Evolutionary conservation across 352 stramenopile species (phyloP), one percentile per base, ranked within the genome.

Genomic region (Phytopythium mirpurense): DNA sequence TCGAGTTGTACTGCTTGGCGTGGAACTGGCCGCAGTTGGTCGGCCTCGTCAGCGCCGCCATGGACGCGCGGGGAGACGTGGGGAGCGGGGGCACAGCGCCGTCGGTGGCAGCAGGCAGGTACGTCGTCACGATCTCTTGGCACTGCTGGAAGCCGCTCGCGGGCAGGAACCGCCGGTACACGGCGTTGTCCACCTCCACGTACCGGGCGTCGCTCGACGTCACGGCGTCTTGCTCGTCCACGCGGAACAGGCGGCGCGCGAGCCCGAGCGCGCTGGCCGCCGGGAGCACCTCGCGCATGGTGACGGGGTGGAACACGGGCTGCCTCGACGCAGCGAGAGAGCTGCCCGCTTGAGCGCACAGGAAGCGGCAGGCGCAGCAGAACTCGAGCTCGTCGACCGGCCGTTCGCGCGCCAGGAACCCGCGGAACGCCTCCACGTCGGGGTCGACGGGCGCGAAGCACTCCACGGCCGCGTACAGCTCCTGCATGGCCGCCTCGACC

Each of bases 1-100:
- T 68, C 4, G 54, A 35, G 34, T 85, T 80, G 62, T 77, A 83
- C 31, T 75, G 68, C 19, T 67, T 79, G 0, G 60, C 51, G 54
- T 89, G 78, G 64, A 87, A 86, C 32, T 84, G 78, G 53, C 76
- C 81, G 45, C 59, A 56, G 53, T 87, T 89, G 8, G 74, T 69
- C 9, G 78, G 54, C 0, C 78, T 67, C 23, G 71, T 18, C 41
- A 78, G 63, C 4, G 56, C 44, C 3, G 38, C 34, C 3, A 58
- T 60, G 15, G 48, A 31, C 29, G 41, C 32, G 23, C 56, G 56
- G 14, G 59, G 62, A 34, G 62, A 60, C 12, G 55, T 49, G 19
- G 29, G 19, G 6, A 29, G n/a, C 21, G 10, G 2, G 1, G 62
- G 27, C 10, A 38, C 31, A 27, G 52, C 21, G 10, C 44, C 53